These are phyloP conservation scores for Arthromyces matolae DNA, from an alignment of 768 basidiomycete genomes.

Conservation along the genomic window DNA sequence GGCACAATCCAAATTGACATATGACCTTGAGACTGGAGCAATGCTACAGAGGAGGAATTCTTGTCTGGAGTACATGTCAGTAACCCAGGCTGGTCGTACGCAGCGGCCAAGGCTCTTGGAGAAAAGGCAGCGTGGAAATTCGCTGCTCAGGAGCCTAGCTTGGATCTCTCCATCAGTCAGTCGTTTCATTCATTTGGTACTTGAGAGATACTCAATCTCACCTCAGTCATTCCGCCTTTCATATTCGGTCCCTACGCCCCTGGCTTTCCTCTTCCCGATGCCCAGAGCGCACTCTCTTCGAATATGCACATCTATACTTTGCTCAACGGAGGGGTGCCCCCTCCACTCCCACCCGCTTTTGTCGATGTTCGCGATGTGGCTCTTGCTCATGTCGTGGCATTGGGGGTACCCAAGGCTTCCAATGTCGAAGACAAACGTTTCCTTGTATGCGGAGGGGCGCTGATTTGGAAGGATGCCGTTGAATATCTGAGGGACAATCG, in stretches of 20 bases:
- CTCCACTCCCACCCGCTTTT: conserved; percentile 18
- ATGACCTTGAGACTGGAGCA: conserved; percentile 39
- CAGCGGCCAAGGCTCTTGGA: conserved; percentile 33
- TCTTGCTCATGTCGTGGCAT: conserved; percentile 26
- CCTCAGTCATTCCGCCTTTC: conserved; percentile 29
- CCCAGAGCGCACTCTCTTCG: conserved; percentile 22
- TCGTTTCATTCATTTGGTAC: neutral
- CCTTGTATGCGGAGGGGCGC: conserved; percentile 21
- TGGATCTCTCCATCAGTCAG: conserved; percentile 33
- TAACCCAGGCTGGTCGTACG: conserved; percentile 25
- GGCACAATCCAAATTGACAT: too few species aligned
- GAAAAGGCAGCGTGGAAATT: conserved; percentile 39
- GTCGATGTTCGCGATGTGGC: conserved; percentile 31
- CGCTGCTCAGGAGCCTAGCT: conserved; percentile 31
- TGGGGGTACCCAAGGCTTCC: conserved; percentile 18
- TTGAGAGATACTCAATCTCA: neutral
- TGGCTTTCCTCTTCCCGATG: conserved; percentile 16
- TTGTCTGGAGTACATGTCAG: conserved; percentile 12
- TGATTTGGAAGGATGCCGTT: conserved; percentile 19
- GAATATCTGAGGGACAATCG: conserved; percentile 22
- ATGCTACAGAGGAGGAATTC: conserved; percentile 26
- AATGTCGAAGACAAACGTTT: conserved; percentile 29
- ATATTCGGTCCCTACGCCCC: conserved; percentile 30
- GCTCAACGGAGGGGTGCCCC: conserved; percentile 22
- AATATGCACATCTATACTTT: conserved; percentile 24